Percentiles rank a stretch among this genome's conserved stretches.
Conservation (phyloP, 148 eudicot species). For the Agrostemma githago region DNA sequence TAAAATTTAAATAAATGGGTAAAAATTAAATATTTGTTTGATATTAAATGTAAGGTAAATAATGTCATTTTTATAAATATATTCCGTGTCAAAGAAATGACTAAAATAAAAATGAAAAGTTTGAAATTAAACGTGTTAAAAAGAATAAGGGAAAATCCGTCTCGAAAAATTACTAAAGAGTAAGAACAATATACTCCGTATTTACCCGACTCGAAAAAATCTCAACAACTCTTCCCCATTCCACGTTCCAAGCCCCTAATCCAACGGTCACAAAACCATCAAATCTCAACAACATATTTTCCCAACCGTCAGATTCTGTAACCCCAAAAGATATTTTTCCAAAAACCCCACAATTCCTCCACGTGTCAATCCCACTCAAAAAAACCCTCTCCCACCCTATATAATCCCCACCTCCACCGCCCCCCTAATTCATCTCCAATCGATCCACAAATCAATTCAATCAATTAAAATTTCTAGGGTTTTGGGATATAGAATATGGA, state of each 20-base stretch:
- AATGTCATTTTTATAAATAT: no score
- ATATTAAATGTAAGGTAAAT: no score
- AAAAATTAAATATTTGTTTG: no score
- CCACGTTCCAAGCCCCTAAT: neutral
- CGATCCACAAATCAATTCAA: neutral
- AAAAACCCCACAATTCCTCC: neutral
- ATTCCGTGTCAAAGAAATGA: no score
- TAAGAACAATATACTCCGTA: neutral
- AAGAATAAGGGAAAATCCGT: no score
- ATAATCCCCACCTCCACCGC: neutral
- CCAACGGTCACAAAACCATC: neutral
- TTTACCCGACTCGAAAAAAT: conserved; percentile 20
- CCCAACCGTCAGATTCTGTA: neutral
- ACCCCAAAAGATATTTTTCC: neutral
- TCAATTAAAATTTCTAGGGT: neutral
- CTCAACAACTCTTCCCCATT: neutral
- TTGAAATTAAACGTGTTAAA: no score
- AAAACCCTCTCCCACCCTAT: conserved; percentile 15
- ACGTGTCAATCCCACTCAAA: neutral
- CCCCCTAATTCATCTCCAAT: neutral
- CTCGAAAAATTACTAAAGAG: no score
- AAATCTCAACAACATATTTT: neutral
- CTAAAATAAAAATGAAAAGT: no score
- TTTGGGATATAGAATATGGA: neutral
- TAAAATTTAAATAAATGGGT: no score